Evolutionary conservation across 2,329 filamentous ascomycete species (phyloP).

Genomic region (Ambrosiella cleistominuta): DNA sequence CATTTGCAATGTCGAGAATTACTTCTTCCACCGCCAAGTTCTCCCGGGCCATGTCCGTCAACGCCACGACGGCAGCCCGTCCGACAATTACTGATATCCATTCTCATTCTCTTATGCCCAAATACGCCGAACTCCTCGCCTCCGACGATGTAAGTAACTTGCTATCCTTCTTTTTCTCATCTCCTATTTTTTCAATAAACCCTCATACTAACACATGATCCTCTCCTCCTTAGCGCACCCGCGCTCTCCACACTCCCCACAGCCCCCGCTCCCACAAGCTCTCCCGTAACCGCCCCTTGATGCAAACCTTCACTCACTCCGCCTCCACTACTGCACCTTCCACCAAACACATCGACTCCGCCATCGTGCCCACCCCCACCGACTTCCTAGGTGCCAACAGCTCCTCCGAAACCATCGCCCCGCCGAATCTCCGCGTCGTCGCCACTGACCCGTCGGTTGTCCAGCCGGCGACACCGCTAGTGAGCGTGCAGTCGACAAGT

Average conservation of each 20-base stretch:
- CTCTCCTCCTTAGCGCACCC: slow-evolving; percentile 17
- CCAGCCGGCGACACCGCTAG: slow-evolving; percentile 32
- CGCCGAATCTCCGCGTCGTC: slow-evolving; percentile 32
- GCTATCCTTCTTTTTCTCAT: background rate
- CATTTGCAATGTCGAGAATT: slow-evolving; percentile 29
- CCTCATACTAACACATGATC: background rate
- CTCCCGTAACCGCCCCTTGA: slow-evolving; percentile 29
- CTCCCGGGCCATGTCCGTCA: slow-evolving; percentile 24
- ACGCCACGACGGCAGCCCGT: slow-evolving; percentile 23
- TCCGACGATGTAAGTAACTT: slow-evolving; percentile 24
- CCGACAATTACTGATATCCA: slow-evolving; percentile 20
- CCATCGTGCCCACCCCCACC: slow-evolving; percentile 29
- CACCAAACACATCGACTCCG: slow-evolving; percentile 30
- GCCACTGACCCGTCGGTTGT: slow-evolving; percentile 38
- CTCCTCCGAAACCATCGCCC: slow-evolving; percentile 15
- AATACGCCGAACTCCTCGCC: slow-evolving; percentile 30
- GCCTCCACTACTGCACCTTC: slow-evolving; percentile 23
- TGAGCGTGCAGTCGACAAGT: slow-evolving; percentile 41
- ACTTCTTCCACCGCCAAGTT: slow-evolving; percentile 33
- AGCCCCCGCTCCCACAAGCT: slow-evolving; percentile 25
- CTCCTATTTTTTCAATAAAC: background rate
- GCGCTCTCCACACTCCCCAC: slow-evolving; percentile 29
- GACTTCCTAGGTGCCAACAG: slow-evolving; percentile 22
- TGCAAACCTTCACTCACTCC: slow-evolving; percentile 44
- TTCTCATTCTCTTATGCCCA: slow-evolving; percentile 26